Evolutionary conservation across 768 basidiomycete genomes (phyloP).

Genomic region (Lepiota venenata): DNA sequence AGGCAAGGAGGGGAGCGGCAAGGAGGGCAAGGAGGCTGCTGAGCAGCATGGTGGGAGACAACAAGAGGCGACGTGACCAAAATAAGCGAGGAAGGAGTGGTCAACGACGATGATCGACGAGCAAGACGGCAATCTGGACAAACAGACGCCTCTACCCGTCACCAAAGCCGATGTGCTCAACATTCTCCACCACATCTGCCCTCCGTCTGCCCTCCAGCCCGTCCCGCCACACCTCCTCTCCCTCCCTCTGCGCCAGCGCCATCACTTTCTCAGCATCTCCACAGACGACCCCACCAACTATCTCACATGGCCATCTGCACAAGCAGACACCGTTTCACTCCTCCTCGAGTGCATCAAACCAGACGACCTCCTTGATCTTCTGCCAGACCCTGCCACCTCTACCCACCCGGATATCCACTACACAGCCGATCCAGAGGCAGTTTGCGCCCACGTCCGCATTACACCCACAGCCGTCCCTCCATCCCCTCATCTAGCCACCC

Average conservation of each 20-base stretch:
- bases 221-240: constrained; percentile 66
- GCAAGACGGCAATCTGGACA: constrained; percentile 3
- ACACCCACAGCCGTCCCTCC: constrained; percentile 22
- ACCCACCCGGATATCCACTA: constrained; percentile 24
- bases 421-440: constrained; percentile 44
- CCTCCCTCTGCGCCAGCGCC: constrained; percentile 54
- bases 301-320: constrained; percentile 60
- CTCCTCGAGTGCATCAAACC: constrained; percentile 22
- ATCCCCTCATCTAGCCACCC: constrained; percentile 12
- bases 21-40: constrained; percentile 30
- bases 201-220: constrained; percentile 34
- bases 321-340: constrained; percentile 35
- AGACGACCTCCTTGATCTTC: constrained; percentile 2
- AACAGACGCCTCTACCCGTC: constrained; percentile 16
- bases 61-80: constrained; percentile 20
- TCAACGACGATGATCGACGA: constrained; percentile 16
- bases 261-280: constrained; percentile 57
- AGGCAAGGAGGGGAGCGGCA: constrained; percentile 34
- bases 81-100: constrained; percentile 22
- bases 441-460: constrained; percentile 57
- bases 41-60: constrained; percentile 26
- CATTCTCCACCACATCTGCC: constrained; percentile 56
- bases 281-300: constrained; percentile 51
- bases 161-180: constrained; percentile 37
- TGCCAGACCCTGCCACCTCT: constrained; percentile 16